Evolutionary conservation across 2,329 filamentous ascomycete species (phyloP), one percentile per base, ranked within the genome.

Genomic region (Aspergillus sp.): DNA sequence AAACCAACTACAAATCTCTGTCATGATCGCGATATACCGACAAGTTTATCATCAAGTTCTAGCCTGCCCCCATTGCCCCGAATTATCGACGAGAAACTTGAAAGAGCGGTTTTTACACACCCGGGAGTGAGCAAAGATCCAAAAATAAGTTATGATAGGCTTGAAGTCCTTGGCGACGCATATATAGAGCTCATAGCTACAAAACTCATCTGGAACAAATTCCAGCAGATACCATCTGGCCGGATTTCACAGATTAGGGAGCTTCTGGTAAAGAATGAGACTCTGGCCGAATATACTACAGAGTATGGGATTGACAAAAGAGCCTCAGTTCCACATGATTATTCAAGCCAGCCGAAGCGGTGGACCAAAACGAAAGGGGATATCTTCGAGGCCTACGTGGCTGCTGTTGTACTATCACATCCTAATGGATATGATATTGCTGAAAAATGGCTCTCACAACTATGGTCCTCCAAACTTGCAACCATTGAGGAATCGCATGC

Each of bases 141-240:
- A 35, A 56, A 60, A 39, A 50, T 57, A 44, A 83, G 80, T 67
- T 97, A 97, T 73, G 93, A 97, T 68, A 84, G 86, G 17, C 84
- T 97, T 6, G 93, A 98, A 74, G 92, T 93, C 77, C 81, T 96
- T 7, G 93, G 93, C 6, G 93, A 98, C 71, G 89, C 90, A 19
- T 93, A 93, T 66, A 79, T 96, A 52, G 90, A 96, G 68, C 76
- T 92, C 52, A 86, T 92, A 47, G 85, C 92, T 6, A 87, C 90
- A 0, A 83, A 86, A 17, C 81, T 96, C 52, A 89, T 98, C 59
- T 90, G 86, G 73, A 79, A 86, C 57, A 90, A 85, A 8, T 95
- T 93, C 67, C 81, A 82, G 1, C 75, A 82, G 12, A 78, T 91
- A 9, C 70, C 84, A 0, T 81, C 89, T 0, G 92, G 92, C 3